Percentiles rank a stretch among this genome's conserved stretches.
These are phyloP conservation scores for Rhododendron molle DNA, from an alignment of 148 eudicot genomes.

Conservation along the genomic window DNA sequence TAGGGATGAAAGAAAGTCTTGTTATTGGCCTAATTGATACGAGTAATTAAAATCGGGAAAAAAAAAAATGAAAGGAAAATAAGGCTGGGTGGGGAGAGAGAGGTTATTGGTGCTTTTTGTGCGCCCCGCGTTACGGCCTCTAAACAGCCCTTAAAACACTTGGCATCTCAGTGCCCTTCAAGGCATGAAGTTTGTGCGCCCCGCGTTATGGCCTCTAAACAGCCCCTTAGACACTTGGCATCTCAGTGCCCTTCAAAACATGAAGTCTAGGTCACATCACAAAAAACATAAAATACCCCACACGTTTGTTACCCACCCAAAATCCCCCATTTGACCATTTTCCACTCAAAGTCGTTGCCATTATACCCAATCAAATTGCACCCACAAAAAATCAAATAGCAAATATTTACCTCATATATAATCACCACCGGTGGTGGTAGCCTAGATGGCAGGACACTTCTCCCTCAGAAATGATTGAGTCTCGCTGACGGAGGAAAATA, in stretches of 20 bases:
- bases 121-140: constrained; percentile 23
- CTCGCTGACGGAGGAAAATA: too few relatives aligned
- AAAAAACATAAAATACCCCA: neutral
- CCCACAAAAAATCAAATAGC: too few relatives aligned
- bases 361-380: neutral
- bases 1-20: neutral
- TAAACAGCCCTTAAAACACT: neutral
- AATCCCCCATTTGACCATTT: neutral
- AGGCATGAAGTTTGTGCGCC: neutral
- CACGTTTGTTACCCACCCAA: neutral
- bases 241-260: neutral
- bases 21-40: neutral
- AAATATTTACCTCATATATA: too few relatives aligned
- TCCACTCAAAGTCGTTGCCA: neutral
- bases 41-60: neutral
- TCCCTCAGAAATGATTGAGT: too few relatives aligned
- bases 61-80: neutral
- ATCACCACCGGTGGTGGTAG: too few relatives aligned
- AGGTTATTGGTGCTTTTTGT: neutral
- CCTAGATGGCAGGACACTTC: too few relatives aligned
- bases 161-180: constrained; percentile 5
- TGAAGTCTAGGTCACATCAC: constrained; percentile 6
- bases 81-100: too few relatives aligned
- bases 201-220: constrained; percentile 19
- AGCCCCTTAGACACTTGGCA: constrained; percentile 6